Evolutionary conservation across 495 filamentous ascomycete species (phyloP), one percentile per base, ranked within the genome.

Genomic region (Penicillium egyptiacum): DNA sequence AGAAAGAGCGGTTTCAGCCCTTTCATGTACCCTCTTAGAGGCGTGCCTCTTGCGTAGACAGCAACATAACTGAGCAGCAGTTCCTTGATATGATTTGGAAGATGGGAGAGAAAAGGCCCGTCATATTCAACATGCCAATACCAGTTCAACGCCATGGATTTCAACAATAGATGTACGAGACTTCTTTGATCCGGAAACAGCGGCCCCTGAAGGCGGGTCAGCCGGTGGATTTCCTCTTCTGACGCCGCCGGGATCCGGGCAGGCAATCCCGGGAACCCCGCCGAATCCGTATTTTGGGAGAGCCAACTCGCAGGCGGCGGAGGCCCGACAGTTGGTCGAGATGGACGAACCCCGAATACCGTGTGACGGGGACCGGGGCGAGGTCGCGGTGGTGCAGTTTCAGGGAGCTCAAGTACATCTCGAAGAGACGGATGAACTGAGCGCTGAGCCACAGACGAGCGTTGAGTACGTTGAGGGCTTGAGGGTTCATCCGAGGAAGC

Each of bases 301-400:
- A 87, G 63, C 90, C 90, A 94, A 63, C 87, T 91, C 28, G 75
- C 77, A 2, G 90, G 90, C 19, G 88, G 77, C 9, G 88, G 80
- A 4, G 90, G 89, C 0, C 89, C 90, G 1, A 88, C 73, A 0
- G 83, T 81, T 16, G 76, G 67, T 55, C 83, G 78, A 56, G 73
- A 52, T 28, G 79, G 66, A 62, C 70, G 69, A 70, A 75, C 53
- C 23, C 65, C 67, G 30, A 75, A 63, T 63, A 65, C 72, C 30
- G 66, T 55, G 43, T 72, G 64, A 26, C 79, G 71, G 50, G 67
- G 63, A 51, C 77, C 78, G 22, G 78, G 76, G 43, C 87, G 84
- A 31, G 88, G 87, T 16, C 72, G 73, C 7, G 87, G 88, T 11
- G 82, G 75, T n/a, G 85, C 83, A 26, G 83, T 83, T 61, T 91